Base-by-base conservation (phyloP, 2,329 filamentous ascomycete genomes). In the Aspergillus sp. region DNA sequence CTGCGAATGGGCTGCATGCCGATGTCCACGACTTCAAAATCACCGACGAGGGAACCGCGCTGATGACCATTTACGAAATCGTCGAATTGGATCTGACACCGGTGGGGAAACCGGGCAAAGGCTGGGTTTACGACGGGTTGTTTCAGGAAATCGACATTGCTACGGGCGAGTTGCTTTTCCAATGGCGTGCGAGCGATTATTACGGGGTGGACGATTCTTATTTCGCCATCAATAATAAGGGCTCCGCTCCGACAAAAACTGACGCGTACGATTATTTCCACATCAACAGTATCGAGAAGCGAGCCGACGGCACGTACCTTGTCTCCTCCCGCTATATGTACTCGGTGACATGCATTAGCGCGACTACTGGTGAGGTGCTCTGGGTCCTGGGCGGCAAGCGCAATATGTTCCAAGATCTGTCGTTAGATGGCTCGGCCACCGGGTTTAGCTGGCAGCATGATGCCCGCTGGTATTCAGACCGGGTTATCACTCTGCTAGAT, bases 191-290 rank as follows among this genome's bases (percentile, higher is more conserved):
- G 7, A 66, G 68, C 8, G 64, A 71, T 1, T 68, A 73, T 51
- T 59, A 72, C 43, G 43, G 60, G 3, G 47, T 57, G 4, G 43
- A 46, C 7, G 52, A 57, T 42, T 60, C 54, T 28, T 57, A 55
- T 19, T 44, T 54, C 27, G 48, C 48, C 5, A 36, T 55, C n/a
- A 45, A 28, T 6, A 47, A 48, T 19, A 48, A 44, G 36, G 59
- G 54, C 7, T 42, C 46, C 39, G 52, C 48, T 29, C 54, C 58
- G 12, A 52, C 45, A 7, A 43, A 41, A 35, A 50, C 70, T 3
- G 78, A 70, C 33, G 57, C 71, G 3, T 78, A 70, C 61, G 76
- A 79, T 55, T 78, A 72, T 55, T 76, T 77, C 56, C 75, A 78
- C 57, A 69, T 79, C 56, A 79, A 78, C 59, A 74, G 71, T 38